phyloP scores from a whole-genome alignment of 2,329 filamentous ascomycete genomes.

The Meredithiella fracta region DNA sequence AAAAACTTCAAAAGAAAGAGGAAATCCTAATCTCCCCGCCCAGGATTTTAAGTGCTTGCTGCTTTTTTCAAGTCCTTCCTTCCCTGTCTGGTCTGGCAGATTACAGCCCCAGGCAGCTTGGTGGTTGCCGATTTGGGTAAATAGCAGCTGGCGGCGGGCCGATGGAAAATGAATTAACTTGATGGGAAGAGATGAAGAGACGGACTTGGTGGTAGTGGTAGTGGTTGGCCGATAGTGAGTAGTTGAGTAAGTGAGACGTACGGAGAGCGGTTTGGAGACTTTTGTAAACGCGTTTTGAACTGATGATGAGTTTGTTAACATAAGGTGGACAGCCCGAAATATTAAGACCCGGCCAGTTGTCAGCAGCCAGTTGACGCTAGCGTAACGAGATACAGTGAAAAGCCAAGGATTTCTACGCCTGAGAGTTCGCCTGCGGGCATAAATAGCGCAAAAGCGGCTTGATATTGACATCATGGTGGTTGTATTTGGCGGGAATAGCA shows the following conservation, averaged over 20 bases:
- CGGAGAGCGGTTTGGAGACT: background rate
- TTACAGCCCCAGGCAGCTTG: no score
- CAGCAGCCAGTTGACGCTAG: background rate
- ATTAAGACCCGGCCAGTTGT: background rate
- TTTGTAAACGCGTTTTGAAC: background rate
- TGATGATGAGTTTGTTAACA: background rate
- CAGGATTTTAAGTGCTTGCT: background rate
- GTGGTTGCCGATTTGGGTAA: background rate
- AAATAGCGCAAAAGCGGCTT: no score
- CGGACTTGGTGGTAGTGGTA: no score
- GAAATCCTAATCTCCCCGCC: background rate
- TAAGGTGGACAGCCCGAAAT: background rate
- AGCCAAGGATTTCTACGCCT: background rate
- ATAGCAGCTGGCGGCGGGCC: background rate
- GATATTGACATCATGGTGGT: no score
- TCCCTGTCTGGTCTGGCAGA: background rate
- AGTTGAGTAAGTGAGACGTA: background rate
- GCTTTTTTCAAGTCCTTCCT: background rate
- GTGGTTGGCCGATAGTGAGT: no score
- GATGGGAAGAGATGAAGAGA: no score
- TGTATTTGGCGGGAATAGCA: no score
- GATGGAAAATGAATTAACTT: background rate
- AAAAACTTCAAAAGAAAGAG: background rate
- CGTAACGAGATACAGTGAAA: background rate
- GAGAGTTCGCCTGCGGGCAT: background rate